phyloP scores from a whole-genome alignment of 73 alveolate species.

The Chromera velia region DNA sequence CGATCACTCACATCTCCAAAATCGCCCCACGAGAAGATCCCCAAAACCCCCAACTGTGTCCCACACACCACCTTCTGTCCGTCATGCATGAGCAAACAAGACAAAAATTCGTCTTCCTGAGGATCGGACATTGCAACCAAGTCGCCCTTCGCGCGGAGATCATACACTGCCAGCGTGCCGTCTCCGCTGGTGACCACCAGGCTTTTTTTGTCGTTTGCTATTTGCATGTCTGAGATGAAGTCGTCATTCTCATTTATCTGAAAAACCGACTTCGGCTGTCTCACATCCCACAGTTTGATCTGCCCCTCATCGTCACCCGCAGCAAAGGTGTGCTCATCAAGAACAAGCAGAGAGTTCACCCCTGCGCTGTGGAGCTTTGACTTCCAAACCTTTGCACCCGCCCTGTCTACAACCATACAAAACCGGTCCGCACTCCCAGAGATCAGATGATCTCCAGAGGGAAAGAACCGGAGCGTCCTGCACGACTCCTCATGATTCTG shows the following conservation, averaged over 20 bases:
- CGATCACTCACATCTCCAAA: constrained; percentile 79
- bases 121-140: constrained; percentile 72
- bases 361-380: background rate
- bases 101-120: constrained; percentile 64
- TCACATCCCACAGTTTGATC: constrained; percentile 56
- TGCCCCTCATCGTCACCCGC: constrained; percentile 63
- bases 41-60: constrained; percentile 60
- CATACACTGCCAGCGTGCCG: constrained; percentile 74
- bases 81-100: constrained; percentile 49
- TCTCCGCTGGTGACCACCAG: constrained; percentile 64
- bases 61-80: constrained; percentile 64
- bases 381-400: background rate
- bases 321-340: constrained; percentile 16
- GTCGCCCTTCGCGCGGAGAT: constrained; percentile 52
- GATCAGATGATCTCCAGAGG: background rate
- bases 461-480: background rate
- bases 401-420: background rate
- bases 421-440: background rate
- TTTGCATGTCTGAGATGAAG: constrained; percentile 38
- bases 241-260: constrained; percentile 37
- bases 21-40: constrained; percentile 73
- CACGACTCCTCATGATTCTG: background rate
- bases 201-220: constrained; percentile 15
- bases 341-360: background rate
- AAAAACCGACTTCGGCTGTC: constrained; percentile 7